Percentiles rank a stretch among this genome's conserved stretches.
phyloP scores from a whole-genome alignment of 768 basidiomycete species.

The Collybiopsis luxurians region DNA sequence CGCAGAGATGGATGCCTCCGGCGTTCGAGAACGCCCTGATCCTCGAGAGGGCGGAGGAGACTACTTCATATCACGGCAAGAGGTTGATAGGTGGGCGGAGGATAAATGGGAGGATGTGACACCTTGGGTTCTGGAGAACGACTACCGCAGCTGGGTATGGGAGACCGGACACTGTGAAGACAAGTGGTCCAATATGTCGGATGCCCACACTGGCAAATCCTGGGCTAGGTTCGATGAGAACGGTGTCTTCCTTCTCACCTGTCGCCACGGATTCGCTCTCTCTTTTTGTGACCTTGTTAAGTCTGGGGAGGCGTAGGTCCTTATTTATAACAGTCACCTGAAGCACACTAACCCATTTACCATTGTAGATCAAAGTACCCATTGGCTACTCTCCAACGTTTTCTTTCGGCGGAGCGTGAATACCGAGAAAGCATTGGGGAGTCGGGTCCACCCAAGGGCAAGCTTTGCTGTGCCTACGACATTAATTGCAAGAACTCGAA shows the following conservation, averaged over 20 bases:
- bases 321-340: background rate
- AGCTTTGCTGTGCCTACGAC: slow-evolving; percentile 15
- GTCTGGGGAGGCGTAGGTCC: background rate
- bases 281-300: slow-evolving; percentile 5
- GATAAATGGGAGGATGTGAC: background rate
- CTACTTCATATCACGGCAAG: slow-evolving; percentile 8
- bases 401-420: slow-evolving; percentile 6
- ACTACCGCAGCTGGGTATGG: background rate
- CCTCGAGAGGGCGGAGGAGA: slow-evolving; percentile 2
- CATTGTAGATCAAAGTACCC: slow-evolving; percentile 18
- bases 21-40: background rate
- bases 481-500: slow-evolving; percentile 21
- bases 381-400: slow-evolving; percentile 15
- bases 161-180: background rate
- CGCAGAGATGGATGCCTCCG: background rate
- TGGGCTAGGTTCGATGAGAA: slow-evolving; percentile 9
- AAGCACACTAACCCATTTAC: background rate
- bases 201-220: slow-evolving; percentile 2
- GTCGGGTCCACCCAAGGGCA: background rate
- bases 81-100: slow-evolving; percentile 7
- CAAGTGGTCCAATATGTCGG: slow-evolving; percentile 11
- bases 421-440: background rate
- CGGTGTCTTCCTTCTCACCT: slow-evolving; percentile 4
- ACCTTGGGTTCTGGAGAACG: background rate
- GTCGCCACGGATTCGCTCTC: slow-evolving; percentile 7